These are phyloP conservation scores for Aurantiochytrium sp. DNA, from an alignment of 108 stramenopile genomes.

Conservation along the genomic window DNA sequence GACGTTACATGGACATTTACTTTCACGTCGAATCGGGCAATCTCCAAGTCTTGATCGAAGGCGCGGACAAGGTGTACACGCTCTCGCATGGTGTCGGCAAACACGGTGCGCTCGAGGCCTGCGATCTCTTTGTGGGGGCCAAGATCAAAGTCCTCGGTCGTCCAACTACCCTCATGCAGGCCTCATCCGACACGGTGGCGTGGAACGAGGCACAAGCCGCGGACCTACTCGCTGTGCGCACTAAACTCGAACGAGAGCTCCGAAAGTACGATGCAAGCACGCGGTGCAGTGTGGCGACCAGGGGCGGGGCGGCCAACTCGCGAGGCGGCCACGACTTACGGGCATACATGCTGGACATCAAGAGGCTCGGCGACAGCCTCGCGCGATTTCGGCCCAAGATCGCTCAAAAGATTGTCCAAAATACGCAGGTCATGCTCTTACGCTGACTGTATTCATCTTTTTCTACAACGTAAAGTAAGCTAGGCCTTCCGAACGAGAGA, in stretches of 20 bases:
- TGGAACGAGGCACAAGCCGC: neutral
- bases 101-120: neutral
- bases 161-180: constrained; percentile 6
- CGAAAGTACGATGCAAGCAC: neutral
- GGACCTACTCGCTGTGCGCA: neutral
- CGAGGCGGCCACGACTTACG: neutral
- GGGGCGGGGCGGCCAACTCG: too few species aligned
- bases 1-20: neutral
- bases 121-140: constrained; percentile 4
- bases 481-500: too few species aligned
- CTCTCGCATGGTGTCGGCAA: neutral
- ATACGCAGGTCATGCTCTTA: neutral
- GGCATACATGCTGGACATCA: neutral
- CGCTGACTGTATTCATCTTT: too few species aligned
- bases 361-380: neutral
- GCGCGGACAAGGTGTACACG: neutral
- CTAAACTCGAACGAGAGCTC: neutral
- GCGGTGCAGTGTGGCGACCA: neutral
- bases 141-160: neutral
- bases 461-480: too few species aligned
- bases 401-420: neutral
- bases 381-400: neutral
- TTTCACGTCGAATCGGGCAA: neutral
- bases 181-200: neutral
- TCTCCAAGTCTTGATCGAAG: neutral